Conservation (phyloP, 2,329 filamentous ascomycete species). For the Aspergillus sp. region DNA sequence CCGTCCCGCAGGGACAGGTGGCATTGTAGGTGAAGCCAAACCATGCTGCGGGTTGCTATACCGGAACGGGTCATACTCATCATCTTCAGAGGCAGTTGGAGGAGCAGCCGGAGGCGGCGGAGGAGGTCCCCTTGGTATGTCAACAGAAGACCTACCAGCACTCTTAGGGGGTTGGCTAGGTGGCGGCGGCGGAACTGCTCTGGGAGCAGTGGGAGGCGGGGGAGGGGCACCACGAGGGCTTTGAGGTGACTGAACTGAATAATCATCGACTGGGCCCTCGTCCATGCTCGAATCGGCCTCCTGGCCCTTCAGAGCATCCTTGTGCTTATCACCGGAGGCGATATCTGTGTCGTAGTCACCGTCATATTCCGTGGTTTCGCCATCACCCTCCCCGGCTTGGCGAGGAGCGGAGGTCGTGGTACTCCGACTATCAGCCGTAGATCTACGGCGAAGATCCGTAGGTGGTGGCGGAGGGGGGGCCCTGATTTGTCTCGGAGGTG, state of each 20-base stretch:
- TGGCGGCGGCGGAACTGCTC: slow-evolving; percentile 58
- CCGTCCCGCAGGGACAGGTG: slow-evolving; percentile 16
- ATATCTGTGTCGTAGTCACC: slow-evolving; percentile 98
- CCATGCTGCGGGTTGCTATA: slow-evolving; percentile 39
- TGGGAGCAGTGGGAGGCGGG: slow-evolving; percentile 51
- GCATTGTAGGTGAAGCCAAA: slow-evolving; percentile 20
- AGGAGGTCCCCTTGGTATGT: slow-evolving; percentile 27
- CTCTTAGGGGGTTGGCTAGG: slow-evolving; percentile 54
- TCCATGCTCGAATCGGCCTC: slow-evolving; percentile 70
- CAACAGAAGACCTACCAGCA: slow-evolving; percentile 20
- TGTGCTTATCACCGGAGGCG: slow-evolving; percentile 84
- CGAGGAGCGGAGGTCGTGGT: slow-evolving; percentile 35
- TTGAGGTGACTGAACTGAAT: slow-evolving; percentile 43
- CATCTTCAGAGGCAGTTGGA: slow-evolving; percentile 37
- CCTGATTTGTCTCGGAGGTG: slow-evolving; percentile 47
- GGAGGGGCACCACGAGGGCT: slow-evolving; percentile 44
- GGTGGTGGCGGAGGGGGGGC: slow-evolving; percentile 60
- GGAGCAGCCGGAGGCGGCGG: slow-evolving; percentile 40
- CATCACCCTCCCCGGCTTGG: slow-evolving; percentile 56
- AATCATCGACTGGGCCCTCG: slow-evolving; percentile 52
- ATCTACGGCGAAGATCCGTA: slow-evolving; percentile 48
- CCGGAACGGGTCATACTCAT: slow-evolving; percentile 46
- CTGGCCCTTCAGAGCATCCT: slow-evolving; percentile 83
- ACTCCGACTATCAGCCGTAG: slow-evolving; percentile 50
- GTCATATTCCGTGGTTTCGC: slow-evolving; percentile 88